These are phyloP conservation scores for Candolleomyces efflorescens DNA, from an alignment of 768 basidiomycete species.

Conservation along the genomic window DNA sequence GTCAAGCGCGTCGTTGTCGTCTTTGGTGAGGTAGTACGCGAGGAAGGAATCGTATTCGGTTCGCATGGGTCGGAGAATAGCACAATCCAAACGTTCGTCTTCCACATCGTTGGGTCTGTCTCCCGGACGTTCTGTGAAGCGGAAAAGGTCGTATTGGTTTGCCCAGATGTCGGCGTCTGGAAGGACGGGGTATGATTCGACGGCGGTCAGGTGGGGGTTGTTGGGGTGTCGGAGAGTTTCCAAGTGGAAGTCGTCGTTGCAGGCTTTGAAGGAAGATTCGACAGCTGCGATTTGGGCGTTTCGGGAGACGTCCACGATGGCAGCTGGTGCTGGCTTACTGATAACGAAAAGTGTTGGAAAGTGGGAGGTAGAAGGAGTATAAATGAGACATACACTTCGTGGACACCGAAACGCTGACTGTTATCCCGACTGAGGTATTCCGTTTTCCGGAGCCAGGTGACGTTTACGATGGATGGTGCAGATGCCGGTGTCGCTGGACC, in stretches of 20 bases:
- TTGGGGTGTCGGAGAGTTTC: constrained; percentile 67
- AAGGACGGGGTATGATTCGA: constrained; percentile 78
- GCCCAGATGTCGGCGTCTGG: constrained; percentile 88
- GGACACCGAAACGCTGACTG: constrained; percentile 33
- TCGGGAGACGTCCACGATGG: constrained; percentile 66
- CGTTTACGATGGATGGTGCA: constrained; percentile 35
- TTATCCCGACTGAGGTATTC: constrained; percentile 76
- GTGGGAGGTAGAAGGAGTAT: not conserved
- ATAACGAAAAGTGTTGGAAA: not conserved
- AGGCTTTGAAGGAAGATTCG: constrained; percentile 68
- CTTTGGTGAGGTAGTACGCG: constrained; percentile 76
- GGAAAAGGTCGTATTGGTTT: constrained; percentile 84
- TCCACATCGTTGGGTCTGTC: constrained; percentile 66
- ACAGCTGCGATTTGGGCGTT: constrained; percentile 74
- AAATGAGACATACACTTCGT: constrained; percentile 50
- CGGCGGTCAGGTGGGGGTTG: constrained; percentile 68
- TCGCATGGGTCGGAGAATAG: constrained; percentile 83
- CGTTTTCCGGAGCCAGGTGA: constrained; percentile 90
- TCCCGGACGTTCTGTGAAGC: constrained; percentile 84
- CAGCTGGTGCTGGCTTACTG: constrained; percentile 46
- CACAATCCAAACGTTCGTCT: constrained; percentile 81
- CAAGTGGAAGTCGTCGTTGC: constrained; percentile 59
- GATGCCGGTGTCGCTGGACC: constrained; percentile 36
- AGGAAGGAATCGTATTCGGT: constrained; percentile 86
- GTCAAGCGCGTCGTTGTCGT: constrained; percentile 62